These are phyloP conservation scores for Lactarius sanguifluus DNA, from an alignment of 768 basidiomycete genomes.

Conservation along the genomic window DNA sequence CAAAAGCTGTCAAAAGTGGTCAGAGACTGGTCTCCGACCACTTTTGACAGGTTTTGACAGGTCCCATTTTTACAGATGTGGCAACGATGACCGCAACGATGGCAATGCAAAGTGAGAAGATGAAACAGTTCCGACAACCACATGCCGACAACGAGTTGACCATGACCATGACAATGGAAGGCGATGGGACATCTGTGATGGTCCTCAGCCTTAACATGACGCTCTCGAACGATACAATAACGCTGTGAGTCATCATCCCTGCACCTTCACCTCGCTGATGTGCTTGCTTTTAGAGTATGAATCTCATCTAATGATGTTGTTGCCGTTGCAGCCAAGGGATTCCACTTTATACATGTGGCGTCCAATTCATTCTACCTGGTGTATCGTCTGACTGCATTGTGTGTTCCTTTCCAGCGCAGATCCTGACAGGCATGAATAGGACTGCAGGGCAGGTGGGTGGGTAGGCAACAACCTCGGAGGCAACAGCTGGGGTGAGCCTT, in stretches of 20 bases:
- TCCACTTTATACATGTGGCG: constrained; percentile 62
- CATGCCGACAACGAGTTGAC: too few species aligned
- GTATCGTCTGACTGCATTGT: constrained; percentile 29
- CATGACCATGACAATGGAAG: too few species aligned
- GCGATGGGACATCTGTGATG: too few species aligned
- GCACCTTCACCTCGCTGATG: neutral
- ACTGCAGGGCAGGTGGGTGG: constrained; percentile 75
- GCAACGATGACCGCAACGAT: too few species aligned
- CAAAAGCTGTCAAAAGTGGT: too few species aligned
- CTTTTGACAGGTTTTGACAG: too few species aligned
- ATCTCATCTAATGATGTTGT: constrained; percentile 61
- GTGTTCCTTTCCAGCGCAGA: neutral
- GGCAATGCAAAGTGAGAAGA: too few species aligned
- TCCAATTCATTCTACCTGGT: constrained; percentile 79
- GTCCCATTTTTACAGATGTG: too few species aligned
- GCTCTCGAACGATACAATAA: constrained; percentile 18
- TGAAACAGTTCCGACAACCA: too few species aligned
- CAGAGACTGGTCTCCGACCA: too few species aligned
- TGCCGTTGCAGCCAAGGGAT: constrained; percentile 59
- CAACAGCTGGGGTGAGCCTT: constrained; percentile 74
- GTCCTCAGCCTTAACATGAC: too few species aligned
- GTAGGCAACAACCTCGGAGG: constrained; percentile 48
- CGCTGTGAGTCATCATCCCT: neutral
- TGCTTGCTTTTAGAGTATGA: constrained; percentile 54
- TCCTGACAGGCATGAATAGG: constrained; percentile 35